Evolutionary conservation across 768 basidiomycete species (phyloP), one percentile per base, ranked within the genome.

Genomic region (Piloderma croceum): DNA sequence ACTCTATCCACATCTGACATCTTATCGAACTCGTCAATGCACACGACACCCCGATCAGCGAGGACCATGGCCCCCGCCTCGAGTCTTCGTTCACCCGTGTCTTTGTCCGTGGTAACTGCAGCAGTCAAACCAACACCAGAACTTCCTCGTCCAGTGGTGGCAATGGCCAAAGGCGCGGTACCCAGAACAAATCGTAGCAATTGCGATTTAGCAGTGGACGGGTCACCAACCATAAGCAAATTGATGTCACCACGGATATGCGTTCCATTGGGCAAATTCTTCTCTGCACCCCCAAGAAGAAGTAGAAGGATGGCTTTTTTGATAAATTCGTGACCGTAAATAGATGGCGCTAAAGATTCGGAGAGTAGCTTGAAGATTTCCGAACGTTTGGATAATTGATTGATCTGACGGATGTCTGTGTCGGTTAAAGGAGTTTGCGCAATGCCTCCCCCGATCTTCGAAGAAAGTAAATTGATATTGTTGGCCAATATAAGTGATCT

Each of bases 61-160:
- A 99, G 82, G 39, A 99, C 96, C 96, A 99, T 99, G 10, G 96
- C 96, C 32, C 96, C 96, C 3, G 96, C 96, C 68, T 99, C 96
- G 37, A 99, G 76, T 46, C 96, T 72, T 44, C 96, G 80, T 58
- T 99, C 96, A 39, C 93, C 94, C 12, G 96, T 98, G 57, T 99
- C 96, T 61, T 87, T 88, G 66, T 99, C 96, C 6, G 88, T 96
- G 17, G 96, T 99, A 12, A 99, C 96, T 2, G 96, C 96, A 15
- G 96, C 96, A 2, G 96, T 99, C 40, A 99, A 68, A 83, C 96
- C 96, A 46, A 99, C 96, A 38, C 96, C 96, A n/a, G 93, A 96
- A 54, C 86, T 90, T 46, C 96, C 96, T 53, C 96, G 77, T 45
- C 96, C 96, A 10, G 96, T 99, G 10, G 96, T 99, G 5, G 96